Evolutionary conservation across 78 protist species (phyloP).

Genomic region (Dictyostelium purpureum): DNA sequence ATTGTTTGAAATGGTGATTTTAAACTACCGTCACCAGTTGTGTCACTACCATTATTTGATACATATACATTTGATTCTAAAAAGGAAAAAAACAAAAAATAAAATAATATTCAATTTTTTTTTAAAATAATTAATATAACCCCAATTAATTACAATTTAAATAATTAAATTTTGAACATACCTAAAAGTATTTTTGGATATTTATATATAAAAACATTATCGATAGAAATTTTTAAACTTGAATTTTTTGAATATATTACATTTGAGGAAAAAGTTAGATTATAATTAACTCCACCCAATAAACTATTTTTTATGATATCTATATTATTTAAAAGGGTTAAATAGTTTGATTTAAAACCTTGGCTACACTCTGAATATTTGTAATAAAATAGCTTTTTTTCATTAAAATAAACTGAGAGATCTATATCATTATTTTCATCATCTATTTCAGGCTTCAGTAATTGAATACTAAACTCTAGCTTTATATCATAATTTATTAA

Average conservation of each 20-base stretch:
- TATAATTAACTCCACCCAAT: background rate
- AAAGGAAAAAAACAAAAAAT: background rate
- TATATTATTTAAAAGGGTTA: background rate
- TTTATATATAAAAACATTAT: constrained; percentile 1
- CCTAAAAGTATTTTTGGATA: too few relatives aligned
- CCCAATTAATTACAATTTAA: background rate
- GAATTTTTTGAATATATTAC: background rate
- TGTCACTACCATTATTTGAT: constrained; percentile 22
- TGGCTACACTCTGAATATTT: background rate
- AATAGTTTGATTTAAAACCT: background rate
- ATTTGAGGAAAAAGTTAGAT: background rate
- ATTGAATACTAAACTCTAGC: background rate
- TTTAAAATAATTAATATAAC: too few relatives aligned
- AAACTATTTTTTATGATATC: background rate
- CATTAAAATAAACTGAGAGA: background rate
- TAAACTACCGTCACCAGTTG: constrained; percentile 7
- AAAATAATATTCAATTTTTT: too few relatives aligned
- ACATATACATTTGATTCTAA: constrained; percentile 20
- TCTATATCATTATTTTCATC: background rate
- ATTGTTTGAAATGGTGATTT: constrained; percentile 14
- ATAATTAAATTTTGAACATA: background rate
- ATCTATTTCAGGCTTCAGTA: background rate
- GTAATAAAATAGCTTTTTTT: background rate
- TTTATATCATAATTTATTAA: background rate
- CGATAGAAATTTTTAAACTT: background rate